phyloP scores from a whole-genome alignment of 305 asterid genomes.

The Rubia peregrina region DNA sequence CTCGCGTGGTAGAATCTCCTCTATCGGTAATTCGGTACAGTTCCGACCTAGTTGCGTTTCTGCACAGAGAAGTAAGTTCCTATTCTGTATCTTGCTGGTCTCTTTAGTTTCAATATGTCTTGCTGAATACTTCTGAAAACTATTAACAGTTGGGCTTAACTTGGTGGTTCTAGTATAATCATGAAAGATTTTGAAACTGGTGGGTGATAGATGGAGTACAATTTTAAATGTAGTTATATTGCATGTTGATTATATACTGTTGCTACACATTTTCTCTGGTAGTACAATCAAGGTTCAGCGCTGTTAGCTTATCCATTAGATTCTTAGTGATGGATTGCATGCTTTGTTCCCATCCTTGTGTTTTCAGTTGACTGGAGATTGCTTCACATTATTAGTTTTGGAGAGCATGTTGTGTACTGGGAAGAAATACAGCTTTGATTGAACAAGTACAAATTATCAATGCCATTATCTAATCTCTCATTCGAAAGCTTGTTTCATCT shows the following conservation, averaged over 20 bases:
- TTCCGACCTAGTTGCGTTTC: conserved; percentile 11
- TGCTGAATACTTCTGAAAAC: neutral
- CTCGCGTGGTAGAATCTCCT: conserved; percentile 1
- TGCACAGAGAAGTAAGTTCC: conserved; percentile 1
- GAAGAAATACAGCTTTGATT: neutral
- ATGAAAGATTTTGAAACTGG: neutral
- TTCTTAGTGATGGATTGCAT: neutral
- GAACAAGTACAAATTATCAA: neutral
- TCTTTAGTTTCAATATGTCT: neutral
- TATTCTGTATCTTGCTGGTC: neutral
- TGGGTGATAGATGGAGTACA: neutral
- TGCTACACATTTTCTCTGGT: neutral
- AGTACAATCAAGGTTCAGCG: neutral
- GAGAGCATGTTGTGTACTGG: neutral
- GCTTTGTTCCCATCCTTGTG: neutral
- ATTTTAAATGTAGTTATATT: neutral
- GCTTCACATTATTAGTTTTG: neutral
- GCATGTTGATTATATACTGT: neutral
- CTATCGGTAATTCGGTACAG: conserved; percentile 10
- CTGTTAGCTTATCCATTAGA: neutral
- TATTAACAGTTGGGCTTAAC: neutral
- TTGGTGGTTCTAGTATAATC: neutral
- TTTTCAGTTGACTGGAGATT: neutral
- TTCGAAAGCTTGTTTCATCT: neutral
- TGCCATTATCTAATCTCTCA: neutral